Evolutionary conservation across 768 basidiomycete species (phyloP), one percentile per base, ranked within the genome.

Genomic region (Mrakia hoshinonis): DNA sequence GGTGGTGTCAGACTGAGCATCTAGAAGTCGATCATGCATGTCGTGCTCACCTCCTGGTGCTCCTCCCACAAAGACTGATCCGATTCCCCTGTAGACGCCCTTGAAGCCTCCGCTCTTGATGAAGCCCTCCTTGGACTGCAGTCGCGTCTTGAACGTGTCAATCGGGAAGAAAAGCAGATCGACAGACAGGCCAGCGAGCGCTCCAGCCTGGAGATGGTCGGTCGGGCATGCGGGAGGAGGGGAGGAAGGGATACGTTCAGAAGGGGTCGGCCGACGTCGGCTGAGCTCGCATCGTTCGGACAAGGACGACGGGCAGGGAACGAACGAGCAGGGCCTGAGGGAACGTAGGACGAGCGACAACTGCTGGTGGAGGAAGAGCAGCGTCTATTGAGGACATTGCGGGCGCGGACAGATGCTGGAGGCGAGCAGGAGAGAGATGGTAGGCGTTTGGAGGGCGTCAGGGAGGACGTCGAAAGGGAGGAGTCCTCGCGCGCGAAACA

Each of bases 151-250:
- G 78, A 98, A 81, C 0, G 95, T 96, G 81, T 99, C 95, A 70
- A 99, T 87, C 1, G 95, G 95, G 79, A 92, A 99, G 82, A 99
- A 94, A 26, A 96, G 84, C 55, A 97, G 84, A 81, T 99, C 95
- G 22, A 97, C 95, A 2, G 92, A 84, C 10, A 91, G 89, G 34
- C 95, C 95, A 39, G 96, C 92, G n/a, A 88, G 79, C 26, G 89
- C 94, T 31, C 95, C 92, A 52, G 91, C 89, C 89, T 92, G 47
- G 36, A 24, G 3, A n/a, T 22, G 22, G 34, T 7, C 1, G n/a
- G n/a, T 6, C 12, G 20, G 24, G 36, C 3, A n/a, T 31, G 43
- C 7, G 43, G 29, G 34, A 26, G 43, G 46, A 12, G 34, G 13
- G 24, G 39, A 47, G 24, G n/a, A 20, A 66, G 48, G 51, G 63